These are phyloP conservation scores for Citeromyces siamensis DNA, from an alignment of 1,139 yeast species.

Conservation along the genomic window DNA sequence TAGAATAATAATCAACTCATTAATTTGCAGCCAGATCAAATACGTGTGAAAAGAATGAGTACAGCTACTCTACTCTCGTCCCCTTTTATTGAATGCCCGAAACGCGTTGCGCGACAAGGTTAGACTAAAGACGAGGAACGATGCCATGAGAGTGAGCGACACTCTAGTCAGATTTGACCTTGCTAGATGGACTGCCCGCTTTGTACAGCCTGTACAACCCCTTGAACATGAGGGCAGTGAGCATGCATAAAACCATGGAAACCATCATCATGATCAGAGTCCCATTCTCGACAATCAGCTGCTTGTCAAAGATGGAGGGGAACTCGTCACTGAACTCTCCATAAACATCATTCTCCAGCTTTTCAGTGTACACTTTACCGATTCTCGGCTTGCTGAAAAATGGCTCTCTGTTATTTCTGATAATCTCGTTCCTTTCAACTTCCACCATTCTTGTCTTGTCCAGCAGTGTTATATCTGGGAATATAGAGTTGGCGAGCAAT, in stretches of 20 bases:
- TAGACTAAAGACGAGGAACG: too few relatives aligned
- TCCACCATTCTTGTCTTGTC: conserved; percentile 34
- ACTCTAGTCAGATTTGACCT: too few relatives aligned
- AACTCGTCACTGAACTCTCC: conserved; percentile 12
- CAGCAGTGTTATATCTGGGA: conserved; percentile 30
- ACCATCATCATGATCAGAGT: conserved; percentile 6
- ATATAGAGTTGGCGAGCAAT: conserved; percentile 19
- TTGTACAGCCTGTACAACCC: neutral
- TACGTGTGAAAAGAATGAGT: too few relatives aligned
- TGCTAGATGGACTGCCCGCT: too few relatives aligned
- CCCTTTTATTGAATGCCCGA: too few relatives aligned
- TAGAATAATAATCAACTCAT: too few relatives aligned
- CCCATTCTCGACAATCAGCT: conserved; percentile 16
- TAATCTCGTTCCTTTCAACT: conserved; percentile 37
- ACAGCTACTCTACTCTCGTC: too few relatives aligned
- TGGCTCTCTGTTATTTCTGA: conserved; percentile 11
- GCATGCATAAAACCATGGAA: neutral
- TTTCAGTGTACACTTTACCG: conserved; percentile 6
- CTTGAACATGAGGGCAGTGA: neutral
- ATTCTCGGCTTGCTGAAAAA: conserved; percentile 10
- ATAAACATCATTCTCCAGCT: conserved; percentile 8
- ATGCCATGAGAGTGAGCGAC: too few relatives aligned
- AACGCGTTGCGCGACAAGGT: too few relatives aligned
- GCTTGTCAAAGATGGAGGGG: conserved; percentile 10
- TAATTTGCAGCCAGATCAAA: too few relatives aligned